Evolutionary conservation across 2,329 filamentous ascomycete species (phyloP), one percentile per base, ranked within the genome.

Genomic region (Westerdykella aurantiaca): DNA sequence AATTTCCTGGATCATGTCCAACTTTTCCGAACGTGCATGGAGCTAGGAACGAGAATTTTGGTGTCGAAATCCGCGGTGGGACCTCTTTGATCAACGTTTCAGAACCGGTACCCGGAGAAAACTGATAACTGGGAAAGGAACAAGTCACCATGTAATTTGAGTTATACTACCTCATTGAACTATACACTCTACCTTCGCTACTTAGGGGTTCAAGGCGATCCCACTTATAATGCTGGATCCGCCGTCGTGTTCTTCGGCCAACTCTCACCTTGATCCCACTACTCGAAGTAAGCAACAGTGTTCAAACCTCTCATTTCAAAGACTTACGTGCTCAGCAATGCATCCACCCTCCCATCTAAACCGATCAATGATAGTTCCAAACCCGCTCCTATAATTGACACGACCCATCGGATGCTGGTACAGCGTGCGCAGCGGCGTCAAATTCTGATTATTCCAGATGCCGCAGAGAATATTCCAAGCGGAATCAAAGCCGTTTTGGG

Each of bases 281-380:
- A 18, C 17, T 3, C 2, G 7, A 18, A 3, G 17, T 35, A 7
- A 35, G 33, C 33, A 14, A 16, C n/a, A 6, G 7, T 12, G 3
- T 4, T 13, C 5, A 9, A 35, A 35, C 17, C 33, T 6, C 11
- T 16, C 33, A 14, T 16, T 35, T 9, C 16, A 22, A 38, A 43
- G 7, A 61, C 59, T 56, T 45, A 57, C 59, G 49, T 64, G 60
- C 42, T 63, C 61, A 49, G 47, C 60, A 39, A 64, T 62, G 35
- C 61, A 64, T 7, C 57, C 59, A 13, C 45, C 53, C 44, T 61
- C 60, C 60, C 59, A 63, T 10, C 60, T 40, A 47, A 51, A 64
- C 14, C 59, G 48, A 49, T 62, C 61, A 12, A 64, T 54, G 6
- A 62, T 42, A 29, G 49, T 48, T 3, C 58, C 57, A 49, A 60